Evolutionary conservation across 2,329 filamentous ascomycete genomes (phyloP).

Genomic region (Xylariaceae sp.): DNA sequence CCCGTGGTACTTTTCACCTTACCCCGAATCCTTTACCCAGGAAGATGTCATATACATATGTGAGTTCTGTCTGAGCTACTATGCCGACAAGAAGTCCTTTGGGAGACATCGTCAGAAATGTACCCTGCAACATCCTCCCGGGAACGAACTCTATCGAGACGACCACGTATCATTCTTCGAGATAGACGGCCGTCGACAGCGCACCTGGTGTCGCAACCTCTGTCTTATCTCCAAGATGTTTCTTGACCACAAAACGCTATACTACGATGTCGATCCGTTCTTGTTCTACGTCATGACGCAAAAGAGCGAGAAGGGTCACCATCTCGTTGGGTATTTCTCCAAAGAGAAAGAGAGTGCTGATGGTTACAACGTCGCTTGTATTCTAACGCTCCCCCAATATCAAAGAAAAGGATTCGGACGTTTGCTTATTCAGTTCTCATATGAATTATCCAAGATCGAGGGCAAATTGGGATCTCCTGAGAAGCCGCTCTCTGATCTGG

Average conservation of each 20-base stretch:
- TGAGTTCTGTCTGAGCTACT: slow-evolving; percentile 95
- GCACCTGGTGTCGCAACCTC: slow-evolving; percentile 94
- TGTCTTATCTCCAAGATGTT: slow-evolving; percentile 96
- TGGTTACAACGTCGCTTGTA: slow-evolving; percentile 97
- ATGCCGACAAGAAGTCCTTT: slow-evolving; percentile 78
- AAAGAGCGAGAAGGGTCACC: slow-evolving; percentile 83
- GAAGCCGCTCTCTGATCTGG: slow-evolving; percentile 92
- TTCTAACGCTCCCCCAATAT: slow-evolving; percentile 92
- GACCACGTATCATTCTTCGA: slow-evolving; percentile 94
- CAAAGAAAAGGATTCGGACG: slow-evolving; percentile 93
- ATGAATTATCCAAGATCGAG: slow-evolving; percentile 93
- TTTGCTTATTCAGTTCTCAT: slow-evolving; percentile 93
- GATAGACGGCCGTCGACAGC: slow-evolving; percentile 89
- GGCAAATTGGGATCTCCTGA: slow-evolving; percentile 93
- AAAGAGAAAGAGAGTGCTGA: slow-evolving; percentile 98
- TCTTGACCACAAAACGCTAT: slow-evolving; percentile 92
- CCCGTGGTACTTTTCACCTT: slow-evolving; percentile 98
- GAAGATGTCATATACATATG: slow-evolving; percentile 93
- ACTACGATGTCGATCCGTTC: slow-evolving; percentile 99
- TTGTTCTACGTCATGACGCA: slow-evolving; percentile 98
- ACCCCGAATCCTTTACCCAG: slow-evolving; percentile 83
- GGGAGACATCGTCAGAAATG: slow-evolving; percentile 86
- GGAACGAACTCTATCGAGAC: slow-evolving; percentile 97
- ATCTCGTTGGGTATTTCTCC: slow-evolving; percentile 98
- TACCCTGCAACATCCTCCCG: slow-evolving; percentile 84